These are phyloP conservation scores for Styphnolobium japonicum DNA, from an alignment of 306 rosid genomes.

Conservation along the genomic window DNA sequence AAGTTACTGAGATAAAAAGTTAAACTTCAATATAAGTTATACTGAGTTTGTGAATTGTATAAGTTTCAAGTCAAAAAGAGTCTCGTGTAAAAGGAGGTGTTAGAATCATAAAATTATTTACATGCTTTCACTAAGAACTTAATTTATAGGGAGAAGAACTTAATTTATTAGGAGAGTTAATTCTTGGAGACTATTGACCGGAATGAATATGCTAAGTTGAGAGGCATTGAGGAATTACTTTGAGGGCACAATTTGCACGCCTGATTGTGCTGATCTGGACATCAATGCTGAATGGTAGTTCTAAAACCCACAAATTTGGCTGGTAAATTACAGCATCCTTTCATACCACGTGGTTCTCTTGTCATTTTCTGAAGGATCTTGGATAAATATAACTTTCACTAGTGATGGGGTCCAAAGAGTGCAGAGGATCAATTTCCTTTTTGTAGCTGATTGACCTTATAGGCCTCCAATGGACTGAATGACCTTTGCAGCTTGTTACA, in stretches of 20 bases:
- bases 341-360: slow-evolving; percentile 8
- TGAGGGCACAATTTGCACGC: slow-evolving; percentile 27
- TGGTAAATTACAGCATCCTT: slow-evolving; percentile 1
- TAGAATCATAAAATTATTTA: no score
- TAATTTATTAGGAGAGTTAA: no score
- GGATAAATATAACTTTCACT: slow-evolving; percentile 5
- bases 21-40: no score
- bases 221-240: slow-evolving; percentile 80
- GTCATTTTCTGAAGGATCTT: slow-evolving; percentile 14
- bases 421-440: not conserved
- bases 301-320: not conserved
- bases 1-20: no score
- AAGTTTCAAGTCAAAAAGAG: no score
- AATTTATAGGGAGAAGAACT: no score
- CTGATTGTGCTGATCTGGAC: slow-evolving; percentile 18
- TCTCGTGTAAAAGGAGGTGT: no score
- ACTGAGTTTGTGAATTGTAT: no score
- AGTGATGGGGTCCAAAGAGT: not conserved
- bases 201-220: slow-evolving; percentile 68
- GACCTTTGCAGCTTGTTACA: not conserved
- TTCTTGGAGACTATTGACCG: slow-evolving; percentile 76
- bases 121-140: no score
- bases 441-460: not conserved
- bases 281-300: not conserved
- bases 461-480: slow-evolving; percentile 4